A percentile compares a stretch with the other conserved stretches of the same genome.
Evolutionary conservation across 75 land plant species (phyloP).

Genomic region (Pinus tabuliformis): DNA sequence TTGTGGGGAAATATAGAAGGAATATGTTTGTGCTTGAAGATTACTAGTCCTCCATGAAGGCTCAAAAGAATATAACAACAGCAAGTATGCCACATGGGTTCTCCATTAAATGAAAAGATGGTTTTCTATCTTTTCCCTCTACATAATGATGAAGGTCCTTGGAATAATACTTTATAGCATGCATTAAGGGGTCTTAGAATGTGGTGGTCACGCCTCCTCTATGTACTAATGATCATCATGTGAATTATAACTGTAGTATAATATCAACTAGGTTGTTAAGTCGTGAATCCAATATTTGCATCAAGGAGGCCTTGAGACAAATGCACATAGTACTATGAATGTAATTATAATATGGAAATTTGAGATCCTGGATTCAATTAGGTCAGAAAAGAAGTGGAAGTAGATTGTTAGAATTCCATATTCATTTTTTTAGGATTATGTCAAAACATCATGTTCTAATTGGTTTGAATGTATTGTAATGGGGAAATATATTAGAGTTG

Average conservation of each 20-base stretch:
- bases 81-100: not conserved
- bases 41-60: not conserved
- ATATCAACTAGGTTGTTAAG: not conserved
- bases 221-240: not conserved
- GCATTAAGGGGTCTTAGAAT: not conserved
- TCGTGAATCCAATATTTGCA: not conserved
- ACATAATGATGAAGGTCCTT: not conserved
- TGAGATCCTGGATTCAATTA: not conserved
- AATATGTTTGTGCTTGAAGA: slow-evolving; percentile 2
- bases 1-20: too few species aligned
- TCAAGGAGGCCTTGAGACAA: slow-evolving; percentile 3
- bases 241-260: not conserved
- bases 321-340: not conserved
- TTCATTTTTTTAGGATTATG: not conserved
- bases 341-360: not conserved
- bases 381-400: not conserved
- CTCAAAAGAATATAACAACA: not conserved
- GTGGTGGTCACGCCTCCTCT: not conserved
- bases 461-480: slow-evolving; percentile 12
- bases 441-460: not conserved
- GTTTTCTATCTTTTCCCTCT: slow-evolving; percentile 2
- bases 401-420: slow-evolving; percentile 2
- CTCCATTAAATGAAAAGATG: not conserved
- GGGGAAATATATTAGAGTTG: slow-evolving; percentile 1
- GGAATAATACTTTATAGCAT: not conserved